Conservation (phyloP, 176 grass and related monocot species). For the Aegilops umbellulata region DNA sequence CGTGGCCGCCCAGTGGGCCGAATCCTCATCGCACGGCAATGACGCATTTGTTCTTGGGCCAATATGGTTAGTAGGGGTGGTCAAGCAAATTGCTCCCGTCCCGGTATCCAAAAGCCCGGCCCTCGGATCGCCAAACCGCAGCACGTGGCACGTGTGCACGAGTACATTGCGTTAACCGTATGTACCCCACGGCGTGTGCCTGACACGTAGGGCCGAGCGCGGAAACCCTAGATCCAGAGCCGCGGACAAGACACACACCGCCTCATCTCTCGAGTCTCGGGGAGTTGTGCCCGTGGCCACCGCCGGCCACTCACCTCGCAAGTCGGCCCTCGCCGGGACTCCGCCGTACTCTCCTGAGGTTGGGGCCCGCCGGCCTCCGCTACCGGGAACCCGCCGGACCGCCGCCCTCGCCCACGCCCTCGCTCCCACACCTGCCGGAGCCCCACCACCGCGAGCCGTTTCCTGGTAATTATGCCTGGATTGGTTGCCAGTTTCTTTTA, state of each 20-base stretch:
- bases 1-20: neutral
- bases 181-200: neutral
- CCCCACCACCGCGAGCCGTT: neutral
- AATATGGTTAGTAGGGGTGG: no score
- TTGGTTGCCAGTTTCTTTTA: neutral
- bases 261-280: neutral
- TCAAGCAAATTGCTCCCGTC: no score
- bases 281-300: neutral
- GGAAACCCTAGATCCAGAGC: slow-evolving; percentile 14
- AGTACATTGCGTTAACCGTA: neutral
- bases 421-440: neutral
- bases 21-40: neutral
- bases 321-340: neutral
- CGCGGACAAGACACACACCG: neutral
- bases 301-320: neutral
- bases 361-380: neutral
- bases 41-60: no score
- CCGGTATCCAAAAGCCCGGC: no score
- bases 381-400: neutral
- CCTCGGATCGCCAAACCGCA: no score
- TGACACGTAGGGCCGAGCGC: neutral
- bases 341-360: no score
- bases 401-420: neutral
- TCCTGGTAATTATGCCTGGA: neutral
- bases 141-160: neutral